phyloP scores from a whole-genome alignment of 2,329 filamentous ascomycete genomes.

The Geosmithia morbida region DNA sequence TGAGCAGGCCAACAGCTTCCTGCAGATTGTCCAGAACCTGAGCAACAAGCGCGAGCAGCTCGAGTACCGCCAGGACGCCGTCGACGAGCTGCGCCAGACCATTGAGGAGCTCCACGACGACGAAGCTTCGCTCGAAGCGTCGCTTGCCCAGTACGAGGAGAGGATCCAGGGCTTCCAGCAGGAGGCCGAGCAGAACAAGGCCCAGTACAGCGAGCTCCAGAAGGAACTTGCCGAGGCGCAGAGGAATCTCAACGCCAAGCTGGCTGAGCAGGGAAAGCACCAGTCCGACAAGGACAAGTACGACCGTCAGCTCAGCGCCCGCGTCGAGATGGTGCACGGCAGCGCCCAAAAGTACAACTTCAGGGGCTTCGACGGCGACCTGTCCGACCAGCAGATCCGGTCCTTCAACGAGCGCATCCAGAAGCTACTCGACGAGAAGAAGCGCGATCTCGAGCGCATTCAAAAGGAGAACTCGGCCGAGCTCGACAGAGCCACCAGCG shows the following conservation, averaged over 20 bases:
- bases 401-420: constrained; percentile 68
- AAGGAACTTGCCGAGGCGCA: constrained; percentile 28
- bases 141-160: constrained; percentile 65
- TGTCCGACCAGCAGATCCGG: constrained; percentile 58
- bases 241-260: constrained; percentile 32
- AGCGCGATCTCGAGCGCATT: constrained; percentile 58
- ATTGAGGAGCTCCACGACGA: constrained; percentile 67
- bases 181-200: constrained; percentile 47
- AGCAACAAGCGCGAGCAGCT: constrained; percentile 64
- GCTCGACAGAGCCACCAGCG: constrained; percentile 54
- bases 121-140: constrained; percentile 59
- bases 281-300: constrained; percentile 80
- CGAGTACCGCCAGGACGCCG: constrained; percentile 52
- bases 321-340: constrained; percentile 62
- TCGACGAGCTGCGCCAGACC: constrained; percentile 54
- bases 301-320: constrained; percentile 60
- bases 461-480: constrained; percentile 63
- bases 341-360: constrained; percentile 66
- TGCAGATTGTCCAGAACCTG: constrained; percentile 60
- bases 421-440: constrained; percentile 65
- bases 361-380: constrained; percentile 67
- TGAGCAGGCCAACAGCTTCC: constrained; percentile 58
- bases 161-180: constrained; percentile 51
- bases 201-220: constrained; percentile 53
- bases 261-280: constrained; percentile 58